A percentile compares a stretch with the other conserved stretches of the same genome.
phyloP scores from a whole-genome alignment of 148 eudicot genomes.

The Chenopodium quinoa region DNA sequence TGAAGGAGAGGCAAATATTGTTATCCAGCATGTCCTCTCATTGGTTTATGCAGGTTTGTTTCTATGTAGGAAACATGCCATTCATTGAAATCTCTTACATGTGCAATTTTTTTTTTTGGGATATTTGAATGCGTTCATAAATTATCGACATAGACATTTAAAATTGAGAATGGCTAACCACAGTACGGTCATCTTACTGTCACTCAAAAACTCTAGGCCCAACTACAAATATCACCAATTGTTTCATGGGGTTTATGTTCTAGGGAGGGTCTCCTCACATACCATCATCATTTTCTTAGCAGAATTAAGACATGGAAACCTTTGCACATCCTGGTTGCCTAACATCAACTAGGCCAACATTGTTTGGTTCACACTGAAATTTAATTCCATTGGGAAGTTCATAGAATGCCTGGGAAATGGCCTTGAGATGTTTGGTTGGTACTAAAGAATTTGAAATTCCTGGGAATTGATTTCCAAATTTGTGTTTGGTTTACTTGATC shows the following conservation, averaged over 20 bases:
- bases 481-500: too few relatives aligned
- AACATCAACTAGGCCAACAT: background rate
- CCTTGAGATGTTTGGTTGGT: too few relatives aligned
- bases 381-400: too few relatives aligned
- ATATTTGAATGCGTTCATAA: background rate
- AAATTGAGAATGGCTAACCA: background rate
- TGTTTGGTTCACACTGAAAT: too few relatives aligned
- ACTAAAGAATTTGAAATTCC: too few relatives aligned
- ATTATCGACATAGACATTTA: background rate
- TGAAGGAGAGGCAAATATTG: conserved; percentile 88
- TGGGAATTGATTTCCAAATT: too few relatives aligned
- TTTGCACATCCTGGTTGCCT: background rate
- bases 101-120: background rate
- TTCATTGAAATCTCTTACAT: conserved; percentile 8
- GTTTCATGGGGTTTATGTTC: background rate
- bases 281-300: background rate
- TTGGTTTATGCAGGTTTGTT: conserved; percentile 66
- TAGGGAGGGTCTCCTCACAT: background rate
- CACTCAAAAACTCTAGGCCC: background rate
- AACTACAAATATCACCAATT: background rate
- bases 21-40: conserved; percentile 65
- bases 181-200: background rate
- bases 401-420: too few relatives aligned
- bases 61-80: background rate
- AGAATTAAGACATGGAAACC: background rate